Conservation (phyloP, 1,139 yeast genomes). For the Debaryomyces coudertii region DNA sequence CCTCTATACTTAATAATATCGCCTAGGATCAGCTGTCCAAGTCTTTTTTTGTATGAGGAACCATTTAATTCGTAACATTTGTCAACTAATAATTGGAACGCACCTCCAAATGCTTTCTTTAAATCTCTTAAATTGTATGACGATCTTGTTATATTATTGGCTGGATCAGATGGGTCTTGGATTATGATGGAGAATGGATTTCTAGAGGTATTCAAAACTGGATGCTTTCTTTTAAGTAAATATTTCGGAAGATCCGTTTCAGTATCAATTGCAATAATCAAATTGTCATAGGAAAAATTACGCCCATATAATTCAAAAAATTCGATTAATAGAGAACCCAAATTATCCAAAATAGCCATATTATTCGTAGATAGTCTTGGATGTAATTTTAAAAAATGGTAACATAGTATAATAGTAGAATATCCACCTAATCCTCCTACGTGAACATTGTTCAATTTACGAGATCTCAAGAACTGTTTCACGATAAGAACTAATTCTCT, state of each 20-base stretch:
- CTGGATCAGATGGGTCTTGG: conserved; percentile 86
- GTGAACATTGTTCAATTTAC: conserved; percentile 88
- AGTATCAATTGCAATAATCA: conserved; percentile 64
- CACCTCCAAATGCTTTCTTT: conserved; percentile 89
- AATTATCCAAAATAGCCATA: conserved; percentile 70
- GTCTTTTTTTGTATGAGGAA: conserved; percentile 68
- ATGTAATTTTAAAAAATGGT: conserved; percentile 78
- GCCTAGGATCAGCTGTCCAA: conserved; percentile 78
- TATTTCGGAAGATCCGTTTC: conserved; percentile 55
- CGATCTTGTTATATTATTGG: conserved; percentile 84
- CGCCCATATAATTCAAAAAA: conserved; percentile 95
- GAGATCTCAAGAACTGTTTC: conserved; percentile 81
- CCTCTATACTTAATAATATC: conserved; percentile 80
- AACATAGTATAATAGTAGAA: conserved; percentile 84
- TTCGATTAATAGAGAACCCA: conserved; percentile 88
- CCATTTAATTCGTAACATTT: conserved; percentile 61
- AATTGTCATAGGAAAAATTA: conserved; percentile 83
- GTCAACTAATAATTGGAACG: conserved; percentile 76
- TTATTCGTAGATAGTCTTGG: conserved; percentile 73
- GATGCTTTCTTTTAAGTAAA: conserved; percentile 57
- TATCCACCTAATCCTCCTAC: conserved; percentile 97
- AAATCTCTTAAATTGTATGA: conserved; percentile 81
- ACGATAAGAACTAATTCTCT: conserved; percentile 83
- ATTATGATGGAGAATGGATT: conserved; percentile 72
- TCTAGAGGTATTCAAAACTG: conserved; percentile 55